Percentiles rank a stretch among this genome's conserved stretches.
These are phyloP conservation scores for Annulohypoxylon bovei DNA, from an alignment of 495 filamentous ascomycete species.

Conservation along the genomic window DNA sequence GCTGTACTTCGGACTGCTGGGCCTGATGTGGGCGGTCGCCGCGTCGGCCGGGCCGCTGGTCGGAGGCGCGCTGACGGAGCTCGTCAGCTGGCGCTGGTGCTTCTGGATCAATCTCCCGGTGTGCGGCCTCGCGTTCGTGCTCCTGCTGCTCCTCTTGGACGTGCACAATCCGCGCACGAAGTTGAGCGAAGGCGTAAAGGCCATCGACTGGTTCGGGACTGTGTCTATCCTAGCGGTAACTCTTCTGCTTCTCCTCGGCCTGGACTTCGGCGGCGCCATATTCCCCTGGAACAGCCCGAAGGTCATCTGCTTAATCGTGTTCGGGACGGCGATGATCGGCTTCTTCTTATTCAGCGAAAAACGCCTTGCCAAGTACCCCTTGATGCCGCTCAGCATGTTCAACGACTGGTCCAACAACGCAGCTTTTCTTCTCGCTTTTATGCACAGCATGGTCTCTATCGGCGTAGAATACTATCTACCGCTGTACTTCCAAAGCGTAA, in stretches of 20 bases:
- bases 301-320: slow-evolving; percentile 76
- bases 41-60: slow-evolving; percentile 73
- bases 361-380: slow-evolving; percentile 72
- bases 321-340: slow-evolving; percentile 65
- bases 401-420: slow-evolving; percentile 66
- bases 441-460: slow-evolving; percentile 58
- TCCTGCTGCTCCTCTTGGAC: slow-evolving; percentile 67
- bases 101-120: slow-evolving; percentile 69
- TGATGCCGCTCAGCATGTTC: slow-evolving; percentile 75
- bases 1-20: slow-evolving; percentile 53
- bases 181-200: slow-evolving; percentile 58
- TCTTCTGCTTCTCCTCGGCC: slow-evolving; percentile 77
- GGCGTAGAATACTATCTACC: slow-evolving; percentile 74
- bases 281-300: slow-evolving; percentile 74
- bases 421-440: slow-evolving; percentile 60
- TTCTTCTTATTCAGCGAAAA: slow-evolving; percentile 71
- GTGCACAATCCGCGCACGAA: slow-evolving; percentile 68
- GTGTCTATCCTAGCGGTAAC: slow-evolving; percentile 70
- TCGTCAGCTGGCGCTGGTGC: slow-evolving; percentile 45
- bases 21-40: slow-evolving; percentile 73
- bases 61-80: slow-evolving; percentile 72
- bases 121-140: slow-evolving; percentile 59
- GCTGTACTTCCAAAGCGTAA: slow-evolving; percentile 75
- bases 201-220: slow-evolving; percentile 62
- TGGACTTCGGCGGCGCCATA: slow-evolving; percentile 74